Evolutionary conservation across 257 asterid species (phyloP).

Genomic region (Cordia subcordata): DNA sequence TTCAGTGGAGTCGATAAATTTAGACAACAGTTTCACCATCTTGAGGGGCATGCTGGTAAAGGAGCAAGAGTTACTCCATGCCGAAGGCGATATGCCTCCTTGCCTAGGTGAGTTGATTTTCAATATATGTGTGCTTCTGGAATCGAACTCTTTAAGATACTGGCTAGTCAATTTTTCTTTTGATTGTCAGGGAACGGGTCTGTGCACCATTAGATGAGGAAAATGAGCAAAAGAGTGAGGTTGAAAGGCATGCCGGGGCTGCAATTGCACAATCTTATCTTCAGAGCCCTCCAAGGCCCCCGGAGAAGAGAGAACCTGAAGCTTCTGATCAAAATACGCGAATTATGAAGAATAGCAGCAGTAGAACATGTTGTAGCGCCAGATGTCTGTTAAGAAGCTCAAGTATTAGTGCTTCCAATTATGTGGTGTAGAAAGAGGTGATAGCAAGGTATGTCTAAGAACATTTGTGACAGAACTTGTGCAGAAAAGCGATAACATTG

Average conservation of each 20-base stretch:
- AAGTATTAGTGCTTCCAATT: constrained; percentile 78
- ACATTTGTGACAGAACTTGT: too few relatives aligned
- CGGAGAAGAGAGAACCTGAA: constrained; percentile 35
- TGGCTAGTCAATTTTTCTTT: neutral
- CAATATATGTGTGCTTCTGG: neutral
- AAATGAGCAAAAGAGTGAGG: constrained; percentile 36
- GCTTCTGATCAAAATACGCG: constrained; percentile 27
- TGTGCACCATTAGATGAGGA: constrained; percentile 70
- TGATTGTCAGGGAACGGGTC: constrained; percentile 68
- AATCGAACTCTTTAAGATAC: neutral
- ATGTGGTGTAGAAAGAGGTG: constrained; percentile 61
- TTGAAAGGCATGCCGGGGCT: constrained; percentile 33
- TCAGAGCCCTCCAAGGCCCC: constrained; percentile 50
- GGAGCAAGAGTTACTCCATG: constrained; percentile 49
- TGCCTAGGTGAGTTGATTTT: constrained; percentile 60
- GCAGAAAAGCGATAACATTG: too few relatives aligned
- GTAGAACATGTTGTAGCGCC: constrained; percentile 61
- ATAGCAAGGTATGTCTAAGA: constrained; percentile 48
- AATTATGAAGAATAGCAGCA: constrained; percentile 35
- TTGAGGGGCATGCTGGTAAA: constrained; percentile 71
- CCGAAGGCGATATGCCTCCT: constrained; percentile 77
- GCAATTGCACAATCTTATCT: constrained; percentile 48
- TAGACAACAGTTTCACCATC: constrained; percentile 80
- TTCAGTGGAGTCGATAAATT: constrained; percentile 87
- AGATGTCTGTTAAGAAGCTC: constrained; percentile 80